Evolutionary conservation across 257 asterid genomes (phyloP).

Genomic region (Parsonsia alboflavescens): DNA sequence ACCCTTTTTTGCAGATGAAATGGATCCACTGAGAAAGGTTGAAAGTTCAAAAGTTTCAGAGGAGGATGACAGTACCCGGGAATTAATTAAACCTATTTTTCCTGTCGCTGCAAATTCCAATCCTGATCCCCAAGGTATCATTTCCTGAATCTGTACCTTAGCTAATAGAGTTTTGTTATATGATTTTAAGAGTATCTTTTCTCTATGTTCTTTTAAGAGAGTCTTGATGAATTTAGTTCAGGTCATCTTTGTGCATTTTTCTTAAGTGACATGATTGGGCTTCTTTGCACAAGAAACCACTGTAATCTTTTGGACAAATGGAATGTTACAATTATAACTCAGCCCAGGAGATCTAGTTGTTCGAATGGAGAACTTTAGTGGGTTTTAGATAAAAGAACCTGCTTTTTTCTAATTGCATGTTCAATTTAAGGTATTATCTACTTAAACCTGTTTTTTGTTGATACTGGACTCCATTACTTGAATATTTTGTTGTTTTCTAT

Average conservation of each 20-base stretch:
- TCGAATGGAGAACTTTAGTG: conserved; percentile 20
- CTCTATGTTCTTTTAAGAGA: background rate
- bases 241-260: background rate
- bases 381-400: conserved; percentile 20
- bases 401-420: conserved; percentile 7
- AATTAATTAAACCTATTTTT: conserved; percentile 18
- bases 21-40: conserved; percentile 18
- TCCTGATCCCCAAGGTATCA: conserved; percentile 28
- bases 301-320: conserved; percentile 13
- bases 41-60: conserved; percentile 19
- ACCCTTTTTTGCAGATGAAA: conserved; percentile 16
- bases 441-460: background rate
- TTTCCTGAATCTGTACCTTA: background rate
- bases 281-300: background rate
- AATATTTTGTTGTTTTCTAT: background rate
- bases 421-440: background rate
- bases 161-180: background rate
- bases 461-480: background rate
- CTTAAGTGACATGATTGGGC: background rate
- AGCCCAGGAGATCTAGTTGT: conserved; percentile 18
- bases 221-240: background rate
- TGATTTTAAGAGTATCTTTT: background rate
- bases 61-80: conserved; percentile 23
- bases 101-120: conserved; percentile 23
- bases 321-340: conserved; percentile 12